Conservation (phyloP, 2,329 filamentous ascomycete species). For the Pyrenochaeta sp. region DNA sequence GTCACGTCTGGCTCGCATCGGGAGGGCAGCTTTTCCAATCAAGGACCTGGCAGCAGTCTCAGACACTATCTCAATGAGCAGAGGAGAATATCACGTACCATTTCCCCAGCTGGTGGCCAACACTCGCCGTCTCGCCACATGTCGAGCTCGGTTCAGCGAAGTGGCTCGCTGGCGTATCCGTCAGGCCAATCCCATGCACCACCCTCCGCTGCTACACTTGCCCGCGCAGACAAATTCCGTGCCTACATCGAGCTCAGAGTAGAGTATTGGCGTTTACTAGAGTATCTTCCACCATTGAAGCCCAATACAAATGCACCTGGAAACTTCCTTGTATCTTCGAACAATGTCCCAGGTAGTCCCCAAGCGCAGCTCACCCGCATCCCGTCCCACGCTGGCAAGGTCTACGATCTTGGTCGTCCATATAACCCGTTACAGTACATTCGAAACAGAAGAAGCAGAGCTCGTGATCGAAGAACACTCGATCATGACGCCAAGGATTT, state of each 20-base stretch:
- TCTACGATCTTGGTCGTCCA: conserved; percentile 65
- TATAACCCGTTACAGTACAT: conserved; percentile 96
- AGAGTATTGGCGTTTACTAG: conserved; percentile 82
- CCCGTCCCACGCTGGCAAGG: conserved; percentile 46
- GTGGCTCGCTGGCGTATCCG: conserved; percentile 31
- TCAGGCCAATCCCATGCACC: conserved; percentile 62
- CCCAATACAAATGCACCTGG: conserved; percentile 51
- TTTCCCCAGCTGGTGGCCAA: conserved; percentile 62
- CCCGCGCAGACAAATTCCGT: conserved; percentile 83
- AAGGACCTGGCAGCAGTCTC: conserved; percentile 64
- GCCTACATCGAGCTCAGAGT: conserved; percentile 84
- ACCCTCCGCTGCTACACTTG: conserved; percentile 82
- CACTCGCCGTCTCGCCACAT: conserved; percentile 43
- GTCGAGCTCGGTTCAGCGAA: conserved; percentile 34
- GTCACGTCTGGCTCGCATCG: conserved; percentile 52
- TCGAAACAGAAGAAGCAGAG: conserved; percentile 85
- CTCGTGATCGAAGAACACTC: conserved; percentile 76
- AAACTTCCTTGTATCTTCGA: conserved; percentile 50
- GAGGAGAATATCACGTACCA: conserved; percentile 66
- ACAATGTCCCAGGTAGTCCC: conserved; percentile 51
- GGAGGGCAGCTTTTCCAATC: conserved; percentile 49
- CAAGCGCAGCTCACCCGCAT: conserved; percentile 50
- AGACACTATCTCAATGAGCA: conserved; percentile 76
- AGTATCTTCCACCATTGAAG: conserved; percentile 77
- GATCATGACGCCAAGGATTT: conserved; percentile 80